Base-by-base conservation (phyloP, 805 yeast species). In the Spathaspora gorwiae region DNA sequence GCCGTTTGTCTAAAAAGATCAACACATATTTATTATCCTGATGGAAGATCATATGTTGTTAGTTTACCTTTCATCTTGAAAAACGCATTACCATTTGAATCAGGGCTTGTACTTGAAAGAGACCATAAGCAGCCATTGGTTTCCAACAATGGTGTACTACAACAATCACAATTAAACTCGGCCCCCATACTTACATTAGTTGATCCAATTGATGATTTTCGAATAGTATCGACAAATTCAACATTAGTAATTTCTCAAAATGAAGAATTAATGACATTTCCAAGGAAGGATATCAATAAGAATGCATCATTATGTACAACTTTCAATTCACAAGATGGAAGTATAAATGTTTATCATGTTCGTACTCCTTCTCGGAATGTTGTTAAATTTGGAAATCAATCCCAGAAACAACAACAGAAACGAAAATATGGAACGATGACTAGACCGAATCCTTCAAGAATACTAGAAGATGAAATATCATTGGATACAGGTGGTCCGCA, bases 171-270 rank as follows among this genome's bases (percentile, higher is more conserved):
- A 40, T 47, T 64, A 19, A 59, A 49, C 45, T 49, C 60, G 37
- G 70, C 64, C 35, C 57, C 68, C 43, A 84, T 87, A 52, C 69
- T 88, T 43, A 81, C 95, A 0, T 59, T 89, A 47, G 73, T 81
- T 1, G 95, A 87, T 57, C 92, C 96, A 0, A 65, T 84, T 48
- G 78, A 80, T 2, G 94, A 87, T 4, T 73, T 87, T 46, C 89
- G 95, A 2, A 67, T 80, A 5, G 76, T 89, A 5, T 80, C 81
- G 1, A 81, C 92, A 0, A 80, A 89, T 0, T 80, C 90, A 1
- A 81, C 85, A 0, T 77, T 88, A 0, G 76, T 80, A 2, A 77
- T 87, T 27, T 73, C 86, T 0, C 61, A 78, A 2, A 65, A 69
- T 40, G 94, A 86, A 55, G 75, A 72, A 43, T 58, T 86, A 29